Evolutionary conservation across 371 early-diverging fungal species (phyloP).

Genomic region (Fennellomyces sp.): DNA sequence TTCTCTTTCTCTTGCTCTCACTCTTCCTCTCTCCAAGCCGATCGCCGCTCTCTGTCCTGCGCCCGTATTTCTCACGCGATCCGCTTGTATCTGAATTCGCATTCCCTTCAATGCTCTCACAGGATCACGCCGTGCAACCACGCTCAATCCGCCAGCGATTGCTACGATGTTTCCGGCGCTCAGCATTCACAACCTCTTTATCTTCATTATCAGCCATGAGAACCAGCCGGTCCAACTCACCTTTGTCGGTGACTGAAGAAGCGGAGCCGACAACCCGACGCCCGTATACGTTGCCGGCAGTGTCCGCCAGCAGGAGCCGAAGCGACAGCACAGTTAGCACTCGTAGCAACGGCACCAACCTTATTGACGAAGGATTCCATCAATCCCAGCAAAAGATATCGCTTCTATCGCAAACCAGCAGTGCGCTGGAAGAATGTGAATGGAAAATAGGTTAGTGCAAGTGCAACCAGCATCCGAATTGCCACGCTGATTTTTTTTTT

Average conservation of each 20-base stretch:
- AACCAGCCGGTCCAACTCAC: neutral
- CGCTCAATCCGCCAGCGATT: constrained; percentile 3
- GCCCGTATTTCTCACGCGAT: neutral
- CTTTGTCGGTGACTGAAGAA: neutral
- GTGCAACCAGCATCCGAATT: neutral
- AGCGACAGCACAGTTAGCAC: neutral
- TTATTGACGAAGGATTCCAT: constrained; percentile 27
- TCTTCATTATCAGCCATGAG: neutral
- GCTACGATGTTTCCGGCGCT: constrained; percentile 6
- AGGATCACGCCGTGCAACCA: neutral
- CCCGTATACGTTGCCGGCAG: neutral
- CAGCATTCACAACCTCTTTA: neutral
- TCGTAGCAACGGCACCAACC: neutral
- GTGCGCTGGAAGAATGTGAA: constrained; percentile 2
- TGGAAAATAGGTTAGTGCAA: constrained; percentile 11
- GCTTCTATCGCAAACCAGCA: neutral
- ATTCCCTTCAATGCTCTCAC: neutral
- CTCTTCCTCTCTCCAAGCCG: constrained; percentile 1
- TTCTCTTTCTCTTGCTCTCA: neutral
- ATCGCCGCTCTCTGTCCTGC: neutral
- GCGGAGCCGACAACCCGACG: neutral
- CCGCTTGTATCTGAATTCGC: neutral
- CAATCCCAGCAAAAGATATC: constrained; percentile 18
- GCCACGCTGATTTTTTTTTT: neutral
- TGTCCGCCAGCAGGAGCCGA: neutral